Base-by-base conservation (phyloP, 352 stramenopile genomes). In the Phytophthora crassamura region DNA sequence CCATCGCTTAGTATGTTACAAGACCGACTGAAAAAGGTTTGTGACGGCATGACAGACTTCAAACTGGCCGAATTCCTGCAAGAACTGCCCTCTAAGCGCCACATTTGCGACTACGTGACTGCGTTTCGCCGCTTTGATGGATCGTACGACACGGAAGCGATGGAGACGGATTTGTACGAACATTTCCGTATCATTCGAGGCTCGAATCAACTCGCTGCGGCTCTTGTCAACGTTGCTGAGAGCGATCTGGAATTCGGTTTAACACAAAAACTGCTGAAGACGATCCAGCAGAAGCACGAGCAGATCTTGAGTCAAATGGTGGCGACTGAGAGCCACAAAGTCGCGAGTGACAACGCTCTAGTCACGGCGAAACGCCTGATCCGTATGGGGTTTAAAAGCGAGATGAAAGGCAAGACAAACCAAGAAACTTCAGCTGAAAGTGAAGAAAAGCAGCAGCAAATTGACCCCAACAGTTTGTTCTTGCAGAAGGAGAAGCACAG, bases 81-180 rank as follows among this genome's bases (percentile, higher is more conserved):
- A 30, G 93, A 98, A 69, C 60, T 98, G 5, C 93, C 93, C 1
- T 96, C 91, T 0, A 98, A 98, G 61, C 89, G 88, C 3, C 89
- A 98, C 32, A 82, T 98, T 30, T 90, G 96, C 22, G 75, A 75
- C 16, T 98, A 98, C 34, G 69, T 80, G 0, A 60, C 48, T 4
- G 52, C 52, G 5, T 95, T 95, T 51, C 73, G 80, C 16, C 70
- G 70, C 1, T 62, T 64, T 22, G 78, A 91, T 28, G 77, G 80
- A 0, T 78, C 67, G 0, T 91, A 90, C 41, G 78, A 93, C 30
- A 36, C 72, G 3, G 58, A 79, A 6, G 53, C 64, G 0, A 69
- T 95, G 46, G 75, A 90, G 20, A 74, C 39, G 3, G 85, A 95
- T 53, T 56, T 94, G 9, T 82, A 82, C 30, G 82, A 88, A 11